Evolutionary conservation across 202 grass and related monocot species (phyloP).

Genomic region (Carex sylvatica): DNA sequence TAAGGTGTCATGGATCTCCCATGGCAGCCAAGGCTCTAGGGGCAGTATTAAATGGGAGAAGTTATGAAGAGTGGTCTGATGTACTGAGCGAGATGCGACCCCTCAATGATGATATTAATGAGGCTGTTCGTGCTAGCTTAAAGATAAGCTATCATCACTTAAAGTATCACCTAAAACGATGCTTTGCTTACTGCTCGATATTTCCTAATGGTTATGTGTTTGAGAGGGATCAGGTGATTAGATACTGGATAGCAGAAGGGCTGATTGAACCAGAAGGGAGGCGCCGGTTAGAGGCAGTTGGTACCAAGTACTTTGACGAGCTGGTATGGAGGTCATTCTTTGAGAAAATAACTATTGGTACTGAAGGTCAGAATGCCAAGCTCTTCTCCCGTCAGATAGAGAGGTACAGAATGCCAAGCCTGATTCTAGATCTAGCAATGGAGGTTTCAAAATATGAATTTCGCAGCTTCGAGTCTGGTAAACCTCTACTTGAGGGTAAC

Average conservation of each 20-base stretch:
- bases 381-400: not conserved
- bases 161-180: constrained; percentile 47
- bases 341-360: not conserved
- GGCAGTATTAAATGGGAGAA: constrained; percentile 30
- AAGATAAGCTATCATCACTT: constrained; percentile 52
- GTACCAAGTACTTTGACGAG: constrained; percentile 35
- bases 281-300: constrained; percentile 28
- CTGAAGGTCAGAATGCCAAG: not conserved
- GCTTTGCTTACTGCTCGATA: constrained; percentile 48
- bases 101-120: constrained; percentile 33
- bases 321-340: constrained; percentile 46
- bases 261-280: constrained; percentile 28
- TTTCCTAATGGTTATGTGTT: constrained; percentile 41
- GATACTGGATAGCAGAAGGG: constrained; percentile 48
- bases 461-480: constrained; percentile 23
- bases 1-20: constrained; percentile 43
- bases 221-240: constrained; percentile 45
- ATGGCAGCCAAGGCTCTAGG: constrained; percentile 49
- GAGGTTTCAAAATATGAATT: constrained; percentile 40
- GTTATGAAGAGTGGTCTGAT: constrained; percentile 39
- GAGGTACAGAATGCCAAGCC: constrained; percentile 46
- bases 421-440: constrained; percentile 49
- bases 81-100: constrained; percentile 40
- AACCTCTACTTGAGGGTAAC: not conserved
- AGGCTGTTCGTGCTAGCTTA: constrained; percentile 24